Base-by-base conservation (phyloP, 1,284 basidiomycete genomes). In the Phenoliferia sp. region DNA sequence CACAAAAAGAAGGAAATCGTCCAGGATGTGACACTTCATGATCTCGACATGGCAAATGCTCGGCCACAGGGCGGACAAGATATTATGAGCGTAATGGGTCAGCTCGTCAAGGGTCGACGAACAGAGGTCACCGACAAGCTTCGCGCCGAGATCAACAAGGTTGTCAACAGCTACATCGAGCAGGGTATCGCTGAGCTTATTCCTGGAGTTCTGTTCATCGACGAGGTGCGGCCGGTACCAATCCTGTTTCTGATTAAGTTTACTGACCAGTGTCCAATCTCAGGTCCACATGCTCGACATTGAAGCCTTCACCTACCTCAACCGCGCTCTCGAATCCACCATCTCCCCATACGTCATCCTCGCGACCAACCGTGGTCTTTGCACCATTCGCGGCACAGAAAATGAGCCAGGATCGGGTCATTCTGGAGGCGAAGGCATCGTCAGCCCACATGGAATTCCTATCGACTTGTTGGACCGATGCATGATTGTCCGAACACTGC, bases 51-150 rank as follows among this genome's bases (percentile, higher is more conserved):
- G 71, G 95, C 94, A 5, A 99, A 99, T 78, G 94, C 94, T 17
- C 87, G 93, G 57, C 95, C 95, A 9, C 81, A 83, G 74, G 85
- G 85, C 19, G 94, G 96, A 1, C 95, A 97, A 80, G 95, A 98
- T 77, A 97, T 99, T 78, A 97, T 98, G 94, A 92, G 90, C 77
- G 94, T 99, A 34, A 97, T 99, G 89, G 94, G 95, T 5, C 95
- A 94, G 78, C 84, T 99, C 12, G 92, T 97, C 73, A 96, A 94
- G 80, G 93, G 88, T 52, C 89, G 92, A 34, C 83, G 94, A 73
- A 99, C 95, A 10, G 95, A 99, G 79, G 89, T 99, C 10, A 99
- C 95, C 28, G 95, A 99, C 77, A 99, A 99, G 80, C 84, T 99
- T 60, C 84, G 95, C 65, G 84, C 87, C 69, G 95, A 99, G 80